Evolutionary conservation across 805 yeast genomes (phyloP), one percentile per base, ranked within the genome.

Genomic region (Danielia oregonensis): DNA sequence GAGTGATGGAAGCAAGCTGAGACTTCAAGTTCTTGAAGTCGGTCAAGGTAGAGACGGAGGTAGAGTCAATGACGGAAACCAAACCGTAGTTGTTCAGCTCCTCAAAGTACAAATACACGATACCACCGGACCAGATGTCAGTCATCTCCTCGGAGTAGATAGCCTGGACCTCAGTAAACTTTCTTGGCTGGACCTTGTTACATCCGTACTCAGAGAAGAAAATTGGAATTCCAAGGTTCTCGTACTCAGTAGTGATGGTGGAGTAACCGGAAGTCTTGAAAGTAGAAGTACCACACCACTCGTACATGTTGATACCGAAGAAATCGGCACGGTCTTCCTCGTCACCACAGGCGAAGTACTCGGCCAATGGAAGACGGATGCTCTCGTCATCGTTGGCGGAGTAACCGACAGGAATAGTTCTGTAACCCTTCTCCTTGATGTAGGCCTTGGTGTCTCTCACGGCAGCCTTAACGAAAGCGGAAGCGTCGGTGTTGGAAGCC

Each of bases 271-370:
- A 82, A 5, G 58, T 43, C 21, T 54, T 35, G 68, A 68, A 83
- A 34, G 74, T 56, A 13, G 86, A 76, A 13, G 54, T 29, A 52
- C 91, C 91, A 72, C 93, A 83, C 93, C 93, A 84, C 68, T 82
- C 87, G 69, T 84, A 84, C 87, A 82, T 82, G 74, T 84, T 84
- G 59, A 83, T 79, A 73, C 93, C 93, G 58, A 82, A 84, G 72
- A 84, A 84, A 61, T 84, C 93, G 40, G 87, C 88, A 48, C 69
- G 69, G 14, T 57, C 79, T 36, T 71, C 79, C 6, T 57, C 66
- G 41, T 70, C 76, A 62, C 91, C 91, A 69, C 93, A 84, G 27
- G 79, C 72, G 50, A 84, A 84, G 63, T 79, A 84, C 48, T 81
- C 85, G 39, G 89, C 89, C 49, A 82, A 67, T 29, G 68, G 50